Percentiles rank a stretch among this genome's conserved stretches.
These are phyloP conservation scores for Alternaria viburni DNA, from an alignment of 2,329 filamentous ascomycete genomes.

Conservation along the genomic window DNA sequence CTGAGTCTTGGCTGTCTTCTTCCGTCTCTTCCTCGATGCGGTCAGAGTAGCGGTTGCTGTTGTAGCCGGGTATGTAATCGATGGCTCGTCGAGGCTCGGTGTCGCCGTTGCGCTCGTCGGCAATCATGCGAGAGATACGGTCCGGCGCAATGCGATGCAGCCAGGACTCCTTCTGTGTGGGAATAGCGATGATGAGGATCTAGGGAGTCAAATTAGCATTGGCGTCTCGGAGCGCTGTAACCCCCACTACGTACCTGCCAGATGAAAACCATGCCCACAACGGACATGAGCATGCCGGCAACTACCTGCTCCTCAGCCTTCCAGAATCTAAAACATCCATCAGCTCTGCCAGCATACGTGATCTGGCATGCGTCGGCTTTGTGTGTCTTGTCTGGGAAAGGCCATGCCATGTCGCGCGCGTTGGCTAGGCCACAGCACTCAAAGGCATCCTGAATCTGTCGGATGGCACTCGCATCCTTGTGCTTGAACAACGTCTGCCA, in stretches of 20 bases:
- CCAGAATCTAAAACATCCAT: slow-evolving; percentile 64
- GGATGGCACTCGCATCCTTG: slow-evolving; percentile 60
- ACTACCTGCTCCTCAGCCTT: slow-evolving; percentile 60
- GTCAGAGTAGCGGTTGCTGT: slow-evolving; percentile 35
- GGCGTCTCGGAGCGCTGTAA: neutral
- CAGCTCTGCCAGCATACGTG: slow-evolving; percentile 53
- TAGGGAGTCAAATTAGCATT: slow-evolving; percentile 12
- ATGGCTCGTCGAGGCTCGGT: slow-evolving; percentile 32
- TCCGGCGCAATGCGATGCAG: slow-evolving; percentile 39
- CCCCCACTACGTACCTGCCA: slow-evolving; percentile 35
- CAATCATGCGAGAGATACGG: slow-evolving; percentile 40
- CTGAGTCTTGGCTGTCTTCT: slow-evolving; percentile 18
- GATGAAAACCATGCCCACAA: slow-evolving; percentile 48
- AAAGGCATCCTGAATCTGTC: slow-evolving; percentile 68
- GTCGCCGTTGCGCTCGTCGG: slow-evolving; percentile 35
- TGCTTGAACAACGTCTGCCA: slow-evolving; percentile 63
- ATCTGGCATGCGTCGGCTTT: slow-evolving; percentile 52
- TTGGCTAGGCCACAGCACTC: slow-evolving; percentile 70
- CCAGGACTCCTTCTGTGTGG: slow-evolving; percentile 41
- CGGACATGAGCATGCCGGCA: slow-evolving; percentile 62
- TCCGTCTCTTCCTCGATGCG: slow-evolving; percentile 37
- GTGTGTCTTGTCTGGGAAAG: slow-evolving; percentile 57
- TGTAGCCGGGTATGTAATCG: slow-evolving; percentile 38
- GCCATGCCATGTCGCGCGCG: slow-evolving; percentile 66
- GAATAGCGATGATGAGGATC: slow-evolving; percentile 40